Percentiles rank a stretch among this genome's conserved stretches.
These are phyloP conservation scores for Septoria linicola DNA, from an alignment of 2,329 filamentous ascomycete genomes.

Conservation along the genomic window DNA sequence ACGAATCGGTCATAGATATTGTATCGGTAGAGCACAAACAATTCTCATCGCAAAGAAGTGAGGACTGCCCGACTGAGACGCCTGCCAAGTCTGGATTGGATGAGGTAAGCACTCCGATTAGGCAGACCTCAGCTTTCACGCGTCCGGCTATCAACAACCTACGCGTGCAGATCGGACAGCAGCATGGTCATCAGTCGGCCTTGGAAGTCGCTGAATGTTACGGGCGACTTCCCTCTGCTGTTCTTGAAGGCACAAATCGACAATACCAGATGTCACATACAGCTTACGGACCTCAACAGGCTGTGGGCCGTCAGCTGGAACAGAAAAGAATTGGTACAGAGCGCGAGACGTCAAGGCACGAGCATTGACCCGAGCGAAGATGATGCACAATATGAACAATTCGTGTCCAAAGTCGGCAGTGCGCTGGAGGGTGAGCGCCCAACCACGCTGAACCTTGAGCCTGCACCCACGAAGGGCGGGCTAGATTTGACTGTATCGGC, in stretches of 20 bases:
- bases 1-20: conserved; percentile 1
- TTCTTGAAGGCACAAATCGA: conserved; percentile 62
- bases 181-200: conserved; percentile 11
- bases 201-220: conserved; percentile 27
- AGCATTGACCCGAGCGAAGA: conserved; percentile 73
- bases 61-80: conserved; percentile 1
- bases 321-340: conserved; percentile 60
- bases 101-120: not conserved
- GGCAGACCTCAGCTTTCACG: not conserved
- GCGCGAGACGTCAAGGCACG: conserved; percentile 63
- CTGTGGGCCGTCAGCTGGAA: conserved; percentile 70
- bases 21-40: conserved; percentile 5
- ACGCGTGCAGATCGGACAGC: not conserved
- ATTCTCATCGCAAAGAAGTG: conserved; percentile 1
- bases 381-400: conserved; percentile 63
- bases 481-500: conserved; percentile 58
- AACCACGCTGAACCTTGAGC: conserved; percentile 37
- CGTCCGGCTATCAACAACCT: conserved; percentile 2
- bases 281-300: conserved; percentile 69
- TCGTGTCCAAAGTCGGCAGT: conserved; percentile 63
- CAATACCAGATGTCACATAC: conserved; percentile 60
- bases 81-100: not conserved
- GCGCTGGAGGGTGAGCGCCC: conserved; percentile 44
- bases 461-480: conserved; percentile 32
- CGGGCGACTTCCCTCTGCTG: conserved; percentile 53